Base-by-base conservation (phyloP, 2,329 filamentous ascomycete genomes). In the Xylaria sp. region DNA sequence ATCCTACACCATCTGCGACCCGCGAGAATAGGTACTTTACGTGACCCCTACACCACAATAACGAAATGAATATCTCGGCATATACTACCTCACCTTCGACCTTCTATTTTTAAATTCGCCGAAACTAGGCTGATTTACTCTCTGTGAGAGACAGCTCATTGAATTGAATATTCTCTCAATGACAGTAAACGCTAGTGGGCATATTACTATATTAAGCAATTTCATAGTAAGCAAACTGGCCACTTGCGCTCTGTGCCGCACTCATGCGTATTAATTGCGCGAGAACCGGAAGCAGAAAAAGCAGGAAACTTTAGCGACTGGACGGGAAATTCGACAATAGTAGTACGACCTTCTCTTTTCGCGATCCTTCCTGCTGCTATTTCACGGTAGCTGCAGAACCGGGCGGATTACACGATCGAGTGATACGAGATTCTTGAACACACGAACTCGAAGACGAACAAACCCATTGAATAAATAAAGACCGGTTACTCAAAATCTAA, bases 201-300 rank as follows among this genome's bases (percentile, higher is more conserved):
- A 29, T 47, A 47, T 31, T 31, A 31, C 10, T 35, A 54, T 54
- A 44, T 44, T 54, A 37, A 27, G 51, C 17, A 38, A 38, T 55
- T 46, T 15, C 7, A 19, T 40, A 55, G 53, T 55, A 55, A 55
- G 53, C 53, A 47, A 29, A 31, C 41, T 38, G n/a, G 23, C 31
- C 41, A 13, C 15, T 40, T 47, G 15, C 15, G 11, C 19, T 38
- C 41, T 40, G 41, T 29, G 41, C 41, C 41, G 21, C 23, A 55
- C 10, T 29, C 29, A 29, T 47, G 21, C 53, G 11, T 44, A n/a
- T 46, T 19, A 35, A 37, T 37, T 46, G 9, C 23, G n/a, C 38
- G 19, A 25, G 19, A n/a, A 4, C 27, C 3, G 13, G 25, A 31
- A 41, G 19, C 21, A 11, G 23, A 27, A 29, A 7, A 15, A 40